These are phyloP conservation scores for Fusarium incarnatum DNA, from an alignment of 2,329 filamentous ascomycete genomes.

Conservation along the genomic window DNA sequence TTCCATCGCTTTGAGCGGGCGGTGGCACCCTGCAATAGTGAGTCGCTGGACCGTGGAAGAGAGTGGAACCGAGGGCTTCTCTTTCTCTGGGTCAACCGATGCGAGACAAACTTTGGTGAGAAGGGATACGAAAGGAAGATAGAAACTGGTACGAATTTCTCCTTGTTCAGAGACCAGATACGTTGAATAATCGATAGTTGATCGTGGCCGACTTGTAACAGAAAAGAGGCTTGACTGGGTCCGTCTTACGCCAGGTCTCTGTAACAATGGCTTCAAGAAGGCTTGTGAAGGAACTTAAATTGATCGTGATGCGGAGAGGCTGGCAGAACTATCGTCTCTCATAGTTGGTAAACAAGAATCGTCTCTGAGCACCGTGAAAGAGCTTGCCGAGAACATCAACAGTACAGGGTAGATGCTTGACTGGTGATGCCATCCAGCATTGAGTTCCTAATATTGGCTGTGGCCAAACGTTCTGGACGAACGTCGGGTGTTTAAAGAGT, in stretches of 20 bases:
- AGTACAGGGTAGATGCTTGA: conserved; percentile 28
- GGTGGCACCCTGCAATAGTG: conserved; percentile 27
- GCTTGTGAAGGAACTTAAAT: conserved; percentile 21
- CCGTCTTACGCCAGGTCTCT: conserved; percentile 15
- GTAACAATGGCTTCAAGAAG: conserved; percentile 14
- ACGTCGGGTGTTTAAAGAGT: no score
- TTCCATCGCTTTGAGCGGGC: neutral
- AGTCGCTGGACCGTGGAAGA: conserved; percentile 26
- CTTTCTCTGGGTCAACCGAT: conserved; percentile 46
- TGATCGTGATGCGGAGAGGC: conserved; percentile 21
- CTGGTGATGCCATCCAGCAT: neutral
- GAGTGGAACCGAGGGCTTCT: conserved; percentile 43
- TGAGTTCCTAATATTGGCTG: neutral
- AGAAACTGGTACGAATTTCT: neutral
- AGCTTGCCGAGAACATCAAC: neutral
- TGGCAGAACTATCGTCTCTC: neutral
- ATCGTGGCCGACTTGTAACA: neutral
- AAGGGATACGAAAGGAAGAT: conserved; percentile 19
- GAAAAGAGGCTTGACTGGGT: conserved; percentile 21
- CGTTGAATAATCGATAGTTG: conserved; percentile 24
- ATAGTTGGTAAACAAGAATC: neutral
- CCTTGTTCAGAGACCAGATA: conserved; percentile 4
- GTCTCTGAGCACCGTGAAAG: neutral
- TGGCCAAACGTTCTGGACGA: neutral
- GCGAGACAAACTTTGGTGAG: conserved; percentile 44